Evolutionary conservation across 1,284 basidiomycete species (phyloP).

Genomic region (Cryptococcus wingfieldii): DNA sequence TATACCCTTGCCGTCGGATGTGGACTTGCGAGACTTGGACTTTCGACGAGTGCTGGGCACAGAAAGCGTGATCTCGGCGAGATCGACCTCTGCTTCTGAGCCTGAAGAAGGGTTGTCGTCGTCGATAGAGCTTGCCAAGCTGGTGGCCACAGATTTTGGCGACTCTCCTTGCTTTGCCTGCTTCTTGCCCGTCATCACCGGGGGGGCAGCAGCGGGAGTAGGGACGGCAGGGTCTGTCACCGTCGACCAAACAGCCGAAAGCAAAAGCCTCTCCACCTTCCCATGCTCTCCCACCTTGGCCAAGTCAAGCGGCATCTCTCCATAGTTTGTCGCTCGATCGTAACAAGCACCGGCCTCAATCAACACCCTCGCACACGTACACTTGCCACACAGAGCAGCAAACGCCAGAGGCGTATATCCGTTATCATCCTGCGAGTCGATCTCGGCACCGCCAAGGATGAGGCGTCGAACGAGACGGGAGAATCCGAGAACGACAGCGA

Average conservation of each 20-base stretch:
- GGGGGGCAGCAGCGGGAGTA: background rate
- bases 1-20: background rate
- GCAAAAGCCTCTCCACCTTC: conserved; percentile 50
- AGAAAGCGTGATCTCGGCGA: conserved; percentile 6
- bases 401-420: conserved; percentile 89
- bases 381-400: conserved; percentile 66
- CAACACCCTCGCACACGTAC: conserved; percentile 64
- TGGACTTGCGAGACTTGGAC: conserved; percentile 7
- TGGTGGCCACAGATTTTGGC: conserved; percentile 14
- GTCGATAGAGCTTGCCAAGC: conserved; percentile 34
- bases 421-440: conserved; percentile 81
- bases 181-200: background rate
- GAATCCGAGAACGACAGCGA: conserved; percentile 79
- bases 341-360: conserved; percentile 73
- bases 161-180: conserved; percentile 6
- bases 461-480: conserved; percentile 67
- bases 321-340: conserved; percentile 69
- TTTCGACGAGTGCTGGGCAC: conserved; percentile 10
- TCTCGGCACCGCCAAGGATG: conserved; percentile 65
- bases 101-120: conserved; percentile 46
- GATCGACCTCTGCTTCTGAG: conserved; percentile 27
- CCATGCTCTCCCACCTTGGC: conserved; percentile 57
- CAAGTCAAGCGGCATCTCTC: conserved; percentile 75
- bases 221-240: background rate
- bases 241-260: conserved; percentile 43